phyloP scores from a whole-genome alignment of 2,329 filamentous ascomycete species.

The Beauveria australis region DNA sequence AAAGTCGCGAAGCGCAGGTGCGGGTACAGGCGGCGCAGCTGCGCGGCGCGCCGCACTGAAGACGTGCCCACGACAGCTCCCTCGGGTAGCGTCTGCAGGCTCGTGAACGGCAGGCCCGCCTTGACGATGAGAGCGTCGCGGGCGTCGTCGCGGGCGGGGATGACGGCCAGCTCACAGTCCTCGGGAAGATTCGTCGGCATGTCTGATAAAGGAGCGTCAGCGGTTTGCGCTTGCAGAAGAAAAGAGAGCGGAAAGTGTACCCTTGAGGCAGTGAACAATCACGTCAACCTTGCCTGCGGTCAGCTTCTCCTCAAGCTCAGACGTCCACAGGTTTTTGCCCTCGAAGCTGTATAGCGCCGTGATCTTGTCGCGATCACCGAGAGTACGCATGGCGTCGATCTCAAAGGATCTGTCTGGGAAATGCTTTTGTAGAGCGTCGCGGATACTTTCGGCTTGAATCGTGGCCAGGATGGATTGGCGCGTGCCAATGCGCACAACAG shows the following conservation, averaged over 20 bases:
- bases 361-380: slow-evolving; percentile 83
- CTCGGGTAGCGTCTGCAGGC: slow-evolving; percentile 63
- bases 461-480: slow-evolving; percentile 80
- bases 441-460: slow-evolving; percentile 71
- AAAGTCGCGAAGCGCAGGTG: slow-evolving; percentile 72
- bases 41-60: slow-evolving; percentile 79
- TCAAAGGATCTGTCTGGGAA: slow-evolving; percentile 65
- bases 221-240: not conserved
- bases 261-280: slow-evolving; percentile 83
- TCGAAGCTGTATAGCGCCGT: slow-evolving; percentile 85
- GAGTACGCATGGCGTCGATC: slow-evolving; percentile 71
- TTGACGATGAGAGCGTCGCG: slow-evolving; percentile 58
- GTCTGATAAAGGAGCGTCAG: slow-evolving; percentile 41
- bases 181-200: slow-evolving; percentile 82
- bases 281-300: slow-evolving; percentile 64
- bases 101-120: slow-evolving; percentile 48
- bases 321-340: slow-evolving; percentile 91
- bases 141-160: slow-evolving; percentile 71
- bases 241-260: not conserved
- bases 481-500: slow-evolving; percentile 69
- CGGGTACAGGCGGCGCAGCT: slow-evolving; percentile 70
- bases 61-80: slow-evolving; percentile 84
- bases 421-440: slow-evolving; percentile 54
- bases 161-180: slow-evolving; percentile 65
- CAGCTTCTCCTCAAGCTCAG: slow-evolving; percentile 81